phyloP scores from a whole-genome alignment of 2,329 filamentous ascomycete genomes.

The Talaromyces marneffei region DNA sequence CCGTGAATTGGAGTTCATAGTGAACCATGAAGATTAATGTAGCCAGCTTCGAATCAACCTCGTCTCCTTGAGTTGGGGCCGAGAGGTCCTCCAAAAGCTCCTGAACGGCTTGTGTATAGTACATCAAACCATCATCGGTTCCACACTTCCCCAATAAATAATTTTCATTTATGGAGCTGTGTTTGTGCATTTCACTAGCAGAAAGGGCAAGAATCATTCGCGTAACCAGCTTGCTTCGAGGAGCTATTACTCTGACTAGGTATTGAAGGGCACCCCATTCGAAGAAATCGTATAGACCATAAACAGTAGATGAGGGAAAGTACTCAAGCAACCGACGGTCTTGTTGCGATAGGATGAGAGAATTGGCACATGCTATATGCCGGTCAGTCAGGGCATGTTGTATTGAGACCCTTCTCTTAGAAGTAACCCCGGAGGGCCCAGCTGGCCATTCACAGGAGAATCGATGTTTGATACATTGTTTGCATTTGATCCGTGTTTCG shows the following conservation, averaged over 20 bases:
- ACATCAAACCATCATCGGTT: not conserved
- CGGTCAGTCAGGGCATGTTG: constrained; percentile 1
- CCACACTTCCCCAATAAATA: not conserved
- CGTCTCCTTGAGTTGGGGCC: not conserved
- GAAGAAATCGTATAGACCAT: constrained; percentile 4
- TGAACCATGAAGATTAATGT: constrained; percentile 2
- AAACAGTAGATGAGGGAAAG: constrained; percentile 4
- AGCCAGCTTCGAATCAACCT: constrained; percentile 7
- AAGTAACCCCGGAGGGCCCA: not conserved
- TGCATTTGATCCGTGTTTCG: not conserved
- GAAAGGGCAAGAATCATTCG: constrained; percentile 7
- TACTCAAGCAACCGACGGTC: constrained; percentile 4
- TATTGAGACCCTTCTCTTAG: not conserved
- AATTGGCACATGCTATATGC: constrained; percentile 9
- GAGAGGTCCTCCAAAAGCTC: not conserved
- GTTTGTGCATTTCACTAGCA: constrained; percentile 7
- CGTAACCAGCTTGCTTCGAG: constrained; percentile 2
- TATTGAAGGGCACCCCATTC: constrained; percentile 6
- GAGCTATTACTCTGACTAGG: not conserved
- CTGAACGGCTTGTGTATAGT: constrained; percentile 1
- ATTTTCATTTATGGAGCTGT: not conserved
- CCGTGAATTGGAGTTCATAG: not conserved
- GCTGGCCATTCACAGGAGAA: constrained; percentile 6
- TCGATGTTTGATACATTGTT: constrained; percentile 6
- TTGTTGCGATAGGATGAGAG: constrained; percentile 2